A percentile compares a stretch with the other conserved stretches of the same genome.
phyloP scores from a whole-genome alignment of 2,329 filamentous ascomycete genomes.

The Cladophialophora psammophila region DNA sequence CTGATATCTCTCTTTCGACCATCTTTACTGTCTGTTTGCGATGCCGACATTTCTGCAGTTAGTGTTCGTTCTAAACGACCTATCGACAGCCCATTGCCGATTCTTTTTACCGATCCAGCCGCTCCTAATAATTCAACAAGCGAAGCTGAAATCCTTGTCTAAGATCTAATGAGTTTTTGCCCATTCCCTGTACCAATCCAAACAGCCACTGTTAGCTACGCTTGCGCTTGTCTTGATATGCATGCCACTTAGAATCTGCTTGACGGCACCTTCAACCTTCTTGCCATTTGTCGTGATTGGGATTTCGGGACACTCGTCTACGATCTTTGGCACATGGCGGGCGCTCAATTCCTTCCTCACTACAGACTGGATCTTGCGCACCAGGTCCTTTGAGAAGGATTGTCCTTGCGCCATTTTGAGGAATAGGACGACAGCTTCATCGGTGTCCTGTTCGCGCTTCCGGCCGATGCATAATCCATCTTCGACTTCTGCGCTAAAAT shows the following conservation, averaged over 20 bases:
- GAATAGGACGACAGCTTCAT: constrained; percentile 90
- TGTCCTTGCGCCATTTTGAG: constrained; percentile 73
- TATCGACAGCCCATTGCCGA: not conserved
- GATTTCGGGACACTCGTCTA: constrained; percentile 85
- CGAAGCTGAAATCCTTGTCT: not conserved
- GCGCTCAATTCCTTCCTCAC: constrained; percentile 83
- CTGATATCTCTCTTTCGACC: not conserved
- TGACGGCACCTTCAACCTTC: constrained; percentile 96
- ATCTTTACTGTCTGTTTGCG: not conserved
- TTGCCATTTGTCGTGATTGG: constrained; percentile 94
- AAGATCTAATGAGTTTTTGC: constrained; percentile 48
- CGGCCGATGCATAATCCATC: constrained; percentile 89
- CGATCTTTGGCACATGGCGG: constrained; percentile 83
- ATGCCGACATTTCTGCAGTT: not conserved
- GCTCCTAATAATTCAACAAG: not conserved
- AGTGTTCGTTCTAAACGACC: not conserved
- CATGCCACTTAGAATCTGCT: constrained; percentile 90
- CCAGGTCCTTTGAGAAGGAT: constrained; percentile 67
- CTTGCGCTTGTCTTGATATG: constrained; percentile 88
- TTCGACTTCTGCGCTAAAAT: constrained; percentile 78
- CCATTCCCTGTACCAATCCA: constrained; percentile 90
- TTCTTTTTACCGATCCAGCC: not conserved
- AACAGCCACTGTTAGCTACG: constrained; percentile 87
- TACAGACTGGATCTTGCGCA: constrained; percentile 67
- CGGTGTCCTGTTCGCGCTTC: constrained; percentile 72